phyloP scores from a whole-genome alignment of 805 yeast genomes.

The Trichomonascus vanleenenianus region DNA sequence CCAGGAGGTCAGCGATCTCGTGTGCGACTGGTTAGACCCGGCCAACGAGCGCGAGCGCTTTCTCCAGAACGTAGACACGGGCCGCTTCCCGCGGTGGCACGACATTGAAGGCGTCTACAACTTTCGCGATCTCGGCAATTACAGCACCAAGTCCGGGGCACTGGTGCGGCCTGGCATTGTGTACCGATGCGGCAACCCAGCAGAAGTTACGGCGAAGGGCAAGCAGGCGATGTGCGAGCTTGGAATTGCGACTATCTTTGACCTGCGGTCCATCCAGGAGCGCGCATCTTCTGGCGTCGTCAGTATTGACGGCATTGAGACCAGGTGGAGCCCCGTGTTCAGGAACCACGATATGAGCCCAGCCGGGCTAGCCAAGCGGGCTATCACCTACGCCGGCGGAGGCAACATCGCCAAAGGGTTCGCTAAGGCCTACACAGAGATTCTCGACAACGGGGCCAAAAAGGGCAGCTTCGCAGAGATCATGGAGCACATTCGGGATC shows the following conservation, averaged over 20 bases:
- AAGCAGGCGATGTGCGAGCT: constrained; percentile 31
- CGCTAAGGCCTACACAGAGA: constrained; percentile 52
- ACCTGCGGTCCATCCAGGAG: constrained; percentile 59
- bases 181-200: constrained; percentile 59
- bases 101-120: constrained; percentile 59
- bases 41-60: constrained; percentile 49
- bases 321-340: constrained; percentile 54
- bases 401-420: constrained; percentile 50
- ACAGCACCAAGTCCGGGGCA: constrained; percentile 32
- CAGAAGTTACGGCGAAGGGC: constrained; percentile 46
- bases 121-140: constrained; percentile 79
- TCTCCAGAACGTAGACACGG: constrained; percentile 31
- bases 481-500: constrained; percentile 49
- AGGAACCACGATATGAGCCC: constrained; percentile 52
- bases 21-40: constrained; percentile 40
- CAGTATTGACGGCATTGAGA: constrained; percentile 37
- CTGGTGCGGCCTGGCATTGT: constrained; percentile 42
- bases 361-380: constrained; percentile 48
- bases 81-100: constrained; percentile 49
- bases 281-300: constrained; percentile 35
- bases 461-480: constrained; percentile 47
- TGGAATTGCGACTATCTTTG: constrained; percentile 51
- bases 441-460: constrained; percentile 31
- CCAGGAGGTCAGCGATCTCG: constrained; percentile 40
- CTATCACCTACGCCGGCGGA: constrained; percentile 41